Conservation (phyloP, 1,139 yeast species). For the Spathaspora sp. region DNA sequence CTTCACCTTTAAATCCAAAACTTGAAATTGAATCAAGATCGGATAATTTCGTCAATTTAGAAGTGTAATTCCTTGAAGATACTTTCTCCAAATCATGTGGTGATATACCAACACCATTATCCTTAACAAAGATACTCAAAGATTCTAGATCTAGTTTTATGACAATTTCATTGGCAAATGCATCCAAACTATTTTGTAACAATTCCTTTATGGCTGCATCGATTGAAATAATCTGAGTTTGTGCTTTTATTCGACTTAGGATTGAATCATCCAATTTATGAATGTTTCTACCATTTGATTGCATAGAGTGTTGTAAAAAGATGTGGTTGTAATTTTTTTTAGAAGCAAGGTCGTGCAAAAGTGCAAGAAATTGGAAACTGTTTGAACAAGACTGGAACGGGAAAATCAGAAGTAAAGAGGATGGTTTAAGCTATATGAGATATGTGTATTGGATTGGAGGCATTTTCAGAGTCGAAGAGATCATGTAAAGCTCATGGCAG, state of each 20-base stretch:
- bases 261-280: conserved; percentile 12
- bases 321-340: not conserved
- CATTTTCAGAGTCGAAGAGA: too few relatives aligned
- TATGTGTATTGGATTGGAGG: too few relatives aligned
- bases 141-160: conserved; percentile 60
- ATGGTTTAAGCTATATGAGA: too few relatives aligned
- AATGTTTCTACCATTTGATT: conserved; percentile 5
- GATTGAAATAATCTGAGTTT: conserved; percentile 14
- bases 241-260: conserved; percentile 15
- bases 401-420: not conserved
- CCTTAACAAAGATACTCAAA: conserved; percentile 63
- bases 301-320: not conserved
- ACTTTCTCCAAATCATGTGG: conserved; percentile 56
- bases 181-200: conserved; percentile 79
- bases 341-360: not conserved
- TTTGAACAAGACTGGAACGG: not conserved
- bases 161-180: conserved; percentile 62
- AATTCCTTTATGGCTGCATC: conserved; percentile 64
- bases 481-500: too few relatives aligned
- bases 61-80: conserved; percentile 71
- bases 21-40: conserved; percentile 53
- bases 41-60: conserved; percentile 55
- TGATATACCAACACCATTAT: conserved; percentile 75
- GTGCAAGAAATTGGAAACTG: too few relatives aligned
- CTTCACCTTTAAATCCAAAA: conserved; percentile 84